Percentiles rank a stretch among this genome's conserved stretches.
Evolutionary conservation across 352 stramenopile species (phyloP).

Genomic region (Globisporangium emineosum): DNA sequence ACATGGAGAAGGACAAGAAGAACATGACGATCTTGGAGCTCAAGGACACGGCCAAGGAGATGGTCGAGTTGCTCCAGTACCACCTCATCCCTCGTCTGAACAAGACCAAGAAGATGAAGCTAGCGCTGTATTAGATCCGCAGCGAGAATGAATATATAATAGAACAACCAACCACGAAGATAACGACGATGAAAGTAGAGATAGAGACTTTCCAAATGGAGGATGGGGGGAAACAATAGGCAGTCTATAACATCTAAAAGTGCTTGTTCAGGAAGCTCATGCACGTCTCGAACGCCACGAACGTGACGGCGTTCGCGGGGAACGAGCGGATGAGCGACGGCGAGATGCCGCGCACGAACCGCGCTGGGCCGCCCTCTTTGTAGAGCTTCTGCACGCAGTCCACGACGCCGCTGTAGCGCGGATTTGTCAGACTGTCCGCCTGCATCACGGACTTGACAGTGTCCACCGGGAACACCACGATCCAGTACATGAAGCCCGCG

Average conservation of each 20-base stretch:
- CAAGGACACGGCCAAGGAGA: slow-evolving; percentile 81
- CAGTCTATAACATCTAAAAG: slow-evolving; percentile 39
- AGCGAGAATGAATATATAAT: slow-evolving; percentile 12
- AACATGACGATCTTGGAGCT: slow-evolving; percentile 77
- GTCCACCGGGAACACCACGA: slow-evolving; percentile 76
- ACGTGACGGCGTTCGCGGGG: slow-evolving; percentile 81
- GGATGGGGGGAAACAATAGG: not conserved
- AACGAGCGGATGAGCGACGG: slow-evolving; percentile 75
- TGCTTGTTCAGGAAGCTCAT: slow-evolving; percentile 71
- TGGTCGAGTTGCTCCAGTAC: slow-evolving; percentile 77
- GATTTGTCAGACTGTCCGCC: slow-evolving; percentile 66
- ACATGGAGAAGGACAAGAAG: slow-evolving; percentile 90
- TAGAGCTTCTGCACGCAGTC: slow-evolving; percentile 73
- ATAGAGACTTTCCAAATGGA: slow-evolving; percentile 1
- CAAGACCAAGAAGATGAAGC: slow-evolving; percentile 60
- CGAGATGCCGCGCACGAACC: slow-evolving; percentile 83
- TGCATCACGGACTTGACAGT: slow-evolving; percentile 86
- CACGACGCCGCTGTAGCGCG: slow-evolving; percentile 61
- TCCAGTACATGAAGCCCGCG: slow-evolving; percentile 84
- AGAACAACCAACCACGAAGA: slow-evolving; percentile 13
- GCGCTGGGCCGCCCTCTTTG: slow-evolving; percentile 48
- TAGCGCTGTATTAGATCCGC: slow-evolving; percentile 62
- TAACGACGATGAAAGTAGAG: not conserved
- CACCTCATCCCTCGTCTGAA: slow-evolving; percentile 65
- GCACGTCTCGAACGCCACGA: slow-evolving; percentile 81